Conservation (phyloP, 2,329 filamentous ascomycete species). For the Eutypella sp. region DNA sequence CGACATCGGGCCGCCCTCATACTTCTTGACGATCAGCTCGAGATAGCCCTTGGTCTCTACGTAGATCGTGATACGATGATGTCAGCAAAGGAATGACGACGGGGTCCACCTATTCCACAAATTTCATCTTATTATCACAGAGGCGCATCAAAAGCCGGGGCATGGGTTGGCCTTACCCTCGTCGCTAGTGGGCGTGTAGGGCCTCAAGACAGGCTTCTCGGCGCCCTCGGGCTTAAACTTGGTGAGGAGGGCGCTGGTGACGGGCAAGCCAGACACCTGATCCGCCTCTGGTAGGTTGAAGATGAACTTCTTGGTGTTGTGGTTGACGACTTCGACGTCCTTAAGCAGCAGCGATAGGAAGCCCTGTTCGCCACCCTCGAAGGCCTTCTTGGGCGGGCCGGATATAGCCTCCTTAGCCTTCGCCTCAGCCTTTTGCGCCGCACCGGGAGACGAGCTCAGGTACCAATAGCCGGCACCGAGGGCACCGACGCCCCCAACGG, state of each 20-base stretch:
- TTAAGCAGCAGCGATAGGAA: conserved; percentile 79
- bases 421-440: conserved; percentile 53
- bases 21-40: conserved; percentile 88
- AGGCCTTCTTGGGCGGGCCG: conserved; percentile 42
- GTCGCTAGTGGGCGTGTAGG: conserved; percentile 89
- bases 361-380: conserved; percentile 85
- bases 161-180: conserved; percentile 52
- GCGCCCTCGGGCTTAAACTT: conserved; percentile 82
- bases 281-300: conserved; percentile 84
- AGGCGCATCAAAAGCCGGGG: not conserved
- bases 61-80: conserved; percentile 2
- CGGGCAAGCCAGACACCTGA: conserved; percentile 73
- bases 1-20: conserved; percentile 88
- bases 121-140: not conserved
- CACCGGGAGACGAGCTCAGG: conserved; percentile 42
- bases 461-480: conserved; percentile 57
- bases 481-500: conserved; percentile 53
- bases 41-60: conserved; percentile 71
- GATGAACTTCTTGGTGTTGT: conserved; percentile 90
- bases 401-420: conserved; percentile 42
- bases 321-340: conserved; percentile 74
- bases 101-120: too few relatives aligned
- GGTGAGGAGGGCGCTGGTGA: conserved; percentile 85
- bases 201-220: conserved; percentile 81
- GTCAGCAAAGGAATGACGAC: too few relatives aligned